Conservation (phyloP, 1,284 basidiomycete species). For the Trametes hirsuta region DNA sequence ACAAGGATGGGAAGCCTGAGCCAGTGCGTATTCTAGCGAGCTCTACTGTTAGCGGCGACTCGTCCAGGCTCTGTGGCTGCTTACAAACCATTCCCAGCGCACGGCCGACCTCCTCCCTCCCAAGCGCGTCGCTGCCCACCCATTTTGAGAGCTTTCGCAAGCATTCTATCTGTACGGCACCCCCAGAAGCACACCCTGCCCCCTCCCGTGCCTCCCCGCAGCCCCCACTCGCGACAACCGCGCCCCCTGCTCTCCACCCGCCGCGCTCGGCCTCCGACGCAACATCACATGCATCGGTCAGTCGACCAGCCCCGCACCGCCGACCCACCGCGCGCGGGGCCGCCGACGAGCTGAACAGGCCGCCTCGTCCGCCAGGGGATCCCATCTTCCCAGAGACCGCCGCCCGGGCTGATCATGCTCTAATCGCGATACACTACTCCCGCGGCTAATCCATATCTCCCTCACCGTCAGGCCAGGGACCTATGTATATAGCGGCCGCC, state of each 20-base stretch:
- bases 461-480: neutral
- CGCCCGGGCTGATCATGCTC: slow-evolving; percentile 13
- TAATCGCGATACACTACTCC: slow-evolving; percentile 18
- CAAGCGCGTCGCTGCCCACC: neutral
- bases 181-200: neutral
- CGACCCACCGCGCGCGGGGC: neutral
- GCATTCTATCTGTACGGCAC: neutral
- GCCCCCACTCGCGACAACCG: neutral
- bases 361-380: neutral
- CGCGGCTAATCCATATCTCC: slow-evolving; percentile 16
- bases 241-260: neutral
- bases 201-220: slow-evolving; percentile 2
- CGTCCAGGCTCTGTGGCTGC: neutral
- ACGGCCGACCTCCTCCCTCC: slow-evolving; percentile 9
- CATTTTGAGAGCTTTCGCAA: neutral
- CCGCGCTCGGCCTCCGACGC: neutral
- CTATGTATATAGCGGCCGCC: slow-evolving; percentile 16
- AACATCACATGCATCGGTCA: slow-evolving; percentile 14
- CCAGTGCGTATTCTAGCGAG: neutral
- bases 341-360: neutral
- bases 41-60: neutral
- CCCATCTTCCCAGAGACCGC: slow-evolving; percentile 16
- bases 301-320: neutral
- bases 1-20: neutral
- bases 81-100: slow-evolving; percentile 15